Percentiles rank a stretch among this genome's conserved stretches.
phyloP scores from a whole-genome alignment of 805 yeast genomes.

The Sporopachydermia lactativora region DNA sequence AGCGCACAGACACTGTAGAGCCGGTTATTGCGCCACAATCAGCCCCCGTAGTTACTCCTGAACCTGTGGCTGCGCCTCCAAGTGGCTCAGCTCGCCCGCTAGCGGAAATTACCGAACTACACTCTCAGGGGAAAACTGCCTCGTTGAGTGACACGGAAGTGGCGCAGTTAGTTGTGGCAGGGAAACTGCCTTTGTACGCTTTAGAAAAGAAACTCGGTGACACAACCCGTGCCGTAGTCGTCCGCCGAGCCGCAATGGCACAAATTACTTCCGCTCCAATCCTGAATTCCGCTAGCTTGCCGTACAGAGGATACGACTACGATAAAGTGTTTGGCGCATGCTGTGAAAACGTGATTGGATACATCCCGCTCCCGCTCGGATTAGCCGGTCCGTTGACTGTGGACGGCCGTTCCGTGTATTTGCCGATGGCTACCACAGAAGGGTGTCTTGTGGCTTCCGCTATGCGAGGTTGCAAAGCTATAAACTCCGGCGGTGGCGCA shows the following conservation, averaged over 20 bases:
- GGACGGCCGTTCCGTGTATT: slow-evolving; percentile 77
- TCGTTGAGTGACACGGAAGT: slow-evolving; percentile 62
- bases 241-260: slow-evolving; percentile 90
- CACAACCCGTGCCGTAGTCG: slow-evolving; percentile 81
- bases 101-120: slow-evolving; percentile 46
- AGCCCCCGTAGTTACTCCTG: slow-evolving; percentile 7
- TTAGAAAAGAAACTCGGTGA: slow-evolving; percentile 85
- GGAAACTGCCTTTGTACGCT: slow-evolving; percentile 84
- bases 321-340: slow-evolving; percentile 97
- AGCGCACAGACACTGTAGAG: background rate
- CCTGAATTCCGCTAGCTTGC: slow-evolving; percentile 55
- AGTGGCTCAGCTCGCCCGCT: slow-evolving; percentile 31
- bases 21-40: background rate
- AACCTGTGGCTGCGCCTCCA: slow-evolving; percentile 11
- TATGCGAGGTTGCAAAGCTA: slow-evolving; percentile 98
- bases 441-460: slow-evolving; percentile 98
- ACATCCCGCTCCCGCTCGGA: slow-evolving; percentile 93
- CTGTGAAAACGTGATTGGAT: slow-evolving; percentile 97
- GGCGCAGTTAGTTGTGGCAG: slow-evolving; percentile 49
- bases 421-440: slow-evolving; percentile 99
- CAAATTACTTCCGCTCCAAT: slow-evolving; percentile 71
- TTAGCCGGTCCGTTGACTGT: slow-evolving; percentile 93
- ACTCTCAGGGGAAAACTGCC: slow-evolving; percentile 61
- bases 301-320: slow-evolving; percentile 75
- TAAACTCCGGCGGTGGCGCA: slow-evolving; percentile 95